Conservation (phyloP, 2,329 filamentous ascomycete genomes). For the Orbilia oligospora region DNA sequence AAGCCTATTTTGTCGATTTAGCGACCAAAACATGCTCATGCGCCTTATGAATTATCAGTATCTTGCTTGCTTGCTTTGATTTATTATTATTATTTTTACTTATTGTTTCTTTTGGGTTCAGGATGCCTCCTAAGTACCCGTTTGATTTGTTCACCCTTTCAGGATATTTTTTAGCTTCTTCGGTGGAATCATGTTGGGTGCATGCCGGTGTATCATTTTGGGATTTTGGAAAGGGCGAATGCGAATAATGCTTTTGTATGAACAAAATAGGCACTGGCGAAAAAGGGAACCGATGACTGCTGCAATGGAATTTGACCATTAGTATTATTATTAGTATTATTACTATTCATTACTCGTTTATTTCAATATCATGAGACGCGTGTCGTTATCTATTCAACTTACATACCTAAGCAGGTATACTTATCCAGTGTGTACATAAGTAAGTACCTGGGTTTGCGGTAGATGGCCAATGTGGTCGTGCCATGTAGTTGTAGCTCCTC, state of each 20-base stretch:
- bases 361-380: background rate
- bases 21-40: slow-evolving; percentile 24
- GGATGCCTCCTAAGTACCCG: slow-evolving; percentile 15
- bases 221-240: slow-evolving; percentile 33
- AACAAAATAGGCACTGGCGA: slow-evolving; percentile 35
- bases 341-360: background rate
- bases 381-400: background rate
- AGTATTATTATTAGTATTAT: background rate
- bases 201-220: slow-evolving; percentile 25
- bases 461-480: background rate
- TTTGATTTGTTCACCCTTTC: background rate
- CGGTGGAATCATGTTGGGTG: slow-evolving; percentile 21
- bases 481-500: slow-evolving; percentile 16
- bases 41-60: background rate
- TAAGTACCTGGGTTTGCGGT: too few relatives aligned
- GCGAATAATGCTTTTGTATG: slow-evolving; percentile 23
- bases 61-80: background rate
- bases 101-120: background rate
- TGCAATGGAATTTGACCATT: slow-evolving; percentile 13
- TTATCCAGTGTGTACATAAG: too few relatives aligned
- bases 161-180: slow-evolving; percentile 10
- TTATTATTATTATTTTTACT: background rate
- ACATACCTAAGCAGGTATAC: too few relatives aligned
- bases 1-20: slow-evolving; percentile 25
- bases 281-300: slow-evolving; percentile 22